Evolutionary conservation across 257 asterid species (phyloP), one percentile per base, ranked within the genome.

Genomic region (Lavandula angustifolia): DNA sequence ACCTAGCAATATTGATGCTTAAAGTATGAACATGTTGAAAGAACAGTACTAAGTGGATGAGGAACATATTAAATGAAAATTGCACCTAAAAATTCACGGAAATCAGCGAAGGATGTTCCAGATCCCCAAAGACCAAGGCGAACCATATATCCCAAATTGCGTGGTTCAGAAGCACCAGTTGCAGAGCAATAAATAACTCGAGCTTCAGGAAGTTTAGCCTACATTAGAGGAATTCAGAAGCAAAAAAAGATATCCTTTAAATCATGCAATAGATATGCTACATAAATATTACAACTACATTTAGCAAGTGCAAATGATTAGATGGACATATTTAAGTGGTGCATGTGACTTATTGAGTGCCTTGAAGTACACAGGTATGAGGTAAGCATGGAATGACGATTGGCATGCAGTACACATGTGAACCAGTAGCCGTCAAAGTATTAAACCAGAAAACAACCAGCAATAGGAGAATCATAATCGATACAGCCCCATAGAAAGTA

Each of bases 41-140:
- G 18, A 49, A 22, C 58, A 35, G 43, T 16, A 14, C 43, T 33
- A 66, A 71, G 65, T 35, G 52, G 52, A 14, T 62, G 14, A 34
- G 55, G 54, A 31, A 52, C 57, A 62, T 41, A 42, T 53, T 62
- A 71, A 68, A 58, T 50, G 53, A 55, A 66, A 70, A 68, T 40
- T 72, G 37, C 68, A 94, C 99, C 99, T 90, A 94, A 79, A 71
- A 94, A 94, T 18, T 84, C 89, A 18, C 92, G 87, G 56, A 94
- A 90, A 69, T 82, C 77, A 31, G 62, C 74, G 79, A 94, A 94
- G 78, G 96, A 85, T 48, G 99, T 94, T 83, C 99, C 99, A 34
- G 79, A 76, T 77, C 99, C 99, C 99, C 99, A 94, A 75, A 94
- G 97, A 60, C 99, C 99, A 73, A 94, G 96, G 71, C 99, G 97